These are phyloP conservation scores for Penicillium sp. DNA, from an alignment of 2,329 filamentous ascomycete genomes.

Conservation along the genomic window DNA sequence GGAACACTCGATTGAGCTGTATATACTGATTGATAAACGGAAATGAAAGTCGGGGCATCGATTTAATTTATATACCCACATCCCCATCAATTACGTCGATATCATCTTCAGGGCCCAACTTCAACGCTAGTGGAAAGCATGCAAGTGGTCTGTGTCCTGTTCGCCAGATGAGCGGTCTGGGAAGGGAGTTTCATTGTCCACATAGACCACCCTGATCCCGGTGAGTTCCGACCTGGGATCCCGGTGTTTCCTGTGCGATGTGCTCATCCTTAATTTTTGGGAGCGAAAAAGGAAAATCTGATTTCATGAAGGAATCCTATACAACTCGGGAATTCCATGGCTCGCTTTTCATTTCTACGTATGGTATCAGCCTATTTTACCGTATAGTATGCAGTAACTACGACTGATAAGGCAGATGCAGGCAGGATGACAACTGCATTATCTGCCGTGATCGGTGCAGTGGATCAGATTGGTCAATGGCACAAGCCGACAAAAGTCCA, in stretches of 20 bases:
- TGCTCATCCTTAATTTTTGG: background rate
- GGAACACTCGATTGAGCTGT: background rate
- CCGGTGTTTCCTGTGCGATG: background rate
- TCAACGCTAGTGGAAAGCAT: conserved; percentile 17
- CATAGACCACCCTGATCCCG: conserved; percentile 4
- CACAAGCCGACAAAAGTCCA: background rate
- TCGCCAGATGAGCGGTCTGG: conserved; percentile 12
- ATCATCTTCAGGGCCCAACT: conserved; percentile 3
- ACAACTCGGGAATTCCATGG: no score
- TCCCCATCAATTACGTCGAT: background rate
- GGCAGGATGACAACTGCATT: conserved; percentile 22
- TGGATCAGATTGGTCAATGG: background rate
- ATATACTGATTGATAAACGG: conserved; percentile 3
- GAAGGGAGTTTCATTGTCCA: background rate
- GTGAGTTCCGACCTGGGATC: conserved; percentile 5
- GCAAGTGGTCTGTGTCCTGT: conserved; percentile 6
- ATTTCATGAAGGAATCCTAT: background rate
- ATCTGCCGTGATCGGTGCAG: conserved; percentile 21
- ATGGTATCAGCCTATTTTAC: background rate
- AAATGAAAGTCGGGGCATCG: background rate
- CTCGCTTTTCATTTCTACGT: no score
- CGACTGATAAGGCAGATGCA: conserved; percentile 23
- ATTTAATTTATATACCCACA: background rate
- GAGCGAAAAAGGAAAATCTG: background rate
- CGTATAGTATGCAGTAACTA: background rate